Evolutionary conservation across 306 rosid species (phyloP).

Genomic region (Cicer arietinum): DNA sequence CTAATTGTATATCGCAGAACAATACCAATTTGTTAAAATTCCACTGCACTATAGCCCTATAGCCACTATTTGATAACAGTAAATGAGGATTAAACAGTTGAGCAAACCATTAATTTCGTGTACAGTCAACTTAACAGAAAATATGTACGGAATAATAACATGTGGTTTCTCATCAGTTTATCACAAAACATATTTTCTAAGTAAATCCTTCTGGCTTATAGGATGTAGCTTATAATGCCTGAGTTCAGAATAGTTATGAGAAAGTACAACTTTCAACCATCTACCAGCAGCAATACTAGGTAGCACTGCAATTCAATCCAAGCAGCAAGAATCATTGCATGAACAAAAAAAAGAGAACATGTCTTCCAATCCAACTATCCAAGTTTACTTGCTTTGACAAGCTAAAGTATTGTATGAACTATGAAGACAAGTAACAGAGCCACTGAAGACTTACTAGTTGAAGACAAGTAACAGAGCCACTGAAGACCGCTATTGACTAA

Average conservation of each 20-base stretch:
- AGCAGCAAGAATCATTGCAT: not conserved
- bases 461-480: conserved; percentile 87
- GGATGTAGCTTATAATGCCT: not conserved
- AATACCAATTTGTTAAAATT: too few species aligned
- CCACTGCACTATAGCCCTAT: too few species aligned
- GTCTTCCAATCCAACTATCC: conserved; percentile 15
- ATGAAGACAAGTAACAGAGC: conserved; percentile 75
- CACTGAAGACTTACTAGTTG: conserved; percentile 67
- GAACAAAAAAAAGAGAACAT: conserved; percentile 16
- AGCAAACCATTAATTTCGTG: conserved; percentile 17
- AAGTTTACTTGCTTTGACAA: not conserved
- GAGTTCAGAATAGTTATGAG: conserved; percentile 5
- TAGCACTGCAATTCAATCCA: not conserved
- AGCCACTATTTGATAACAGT: too few species aligned
- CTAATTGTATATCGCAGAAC: too few species aligned
- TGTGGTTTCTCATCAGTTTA: conserved; percentile 6
- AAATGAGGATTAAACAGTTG: too few species aligned
- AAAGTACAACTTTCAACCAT: not conserved
- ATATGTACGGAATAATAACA: not conserved
- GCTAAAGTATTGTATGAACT: too few species aligned
- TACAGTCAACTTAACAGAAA: conserved; percentile 18
- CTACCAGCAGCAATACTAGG: not conserved
- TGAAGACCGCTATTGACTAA: conserved; percentile 63
- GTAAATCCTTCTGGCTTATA: conserved; percentile 3
- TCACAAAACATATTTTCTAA: conserved; percentile 2